These are phyloP conservation scores for Saturnispora sekii DNA, from an alignment of 805 yeast genomes.

Conservation along the genomic window DNA sequence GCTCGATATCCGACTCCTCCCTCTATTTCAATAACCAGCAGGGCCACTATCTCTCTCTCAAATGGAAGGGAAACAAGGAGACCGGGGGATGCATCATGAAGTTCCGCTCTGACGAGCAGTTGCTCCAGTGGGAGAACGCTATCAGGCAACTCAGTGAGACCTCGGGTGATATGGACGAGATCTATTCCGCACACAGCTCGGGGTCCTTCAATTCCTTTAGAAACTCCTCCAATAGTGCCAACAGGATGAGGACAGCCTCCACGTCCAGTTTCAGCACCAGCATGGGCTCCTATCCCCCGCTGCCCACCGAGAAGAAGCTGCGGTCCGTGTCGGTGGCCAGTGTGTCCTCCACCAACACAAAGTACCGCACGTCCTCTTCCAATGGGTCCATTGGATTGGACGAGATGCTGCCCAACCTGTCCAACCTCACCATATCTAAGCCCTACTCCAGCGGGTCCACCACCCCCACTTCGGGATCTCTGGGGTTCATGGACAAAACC, in stretches of 20 bases:
- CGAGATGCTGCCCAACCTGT: conserved; percentile 12
- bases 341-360: not conserved
- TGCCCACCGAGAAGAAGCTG: conserved; percentile 21
- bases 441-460: conserved; percentile 1
- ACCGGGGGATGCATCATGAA: conserved; percentile 77
- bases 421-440: conserved; percentile 14
- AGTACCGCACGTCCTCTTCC: conserved; percentile 9
- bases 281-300: conserved; percentile 18
- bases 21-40: conserved; percentile 19
- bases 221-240: conserved; percentile 19
- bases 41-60: conserved; percentile 54
- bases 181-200: conserved; percentile 11
- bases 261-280: conserved; percentile 16
- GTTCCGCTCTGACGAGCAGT: conserved; percentile 72
- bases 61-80: conserved; percentile 83
- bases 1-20: conserved; percentile 24
- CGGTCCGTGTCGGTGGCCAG: conserved; percentile 25
- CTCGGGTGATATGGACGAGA: conserved; percentile 1
- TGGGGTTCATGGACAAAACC: conserved; percentile 9
- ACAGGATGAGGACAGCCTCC: conserved; percentile 22
- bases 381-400: conserved; percentile 7
- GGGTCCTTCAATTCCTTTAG: conserved; percentile 7
- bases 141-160: conserved; percentile 36
- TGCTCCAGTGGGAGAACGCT: conserved; percentile 74
- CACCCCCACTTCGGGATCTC: not conserved